phyloP scores from a whole-genome alignment of 768 basidiomycete genomes.

The Lentinula sp. region DNA sequence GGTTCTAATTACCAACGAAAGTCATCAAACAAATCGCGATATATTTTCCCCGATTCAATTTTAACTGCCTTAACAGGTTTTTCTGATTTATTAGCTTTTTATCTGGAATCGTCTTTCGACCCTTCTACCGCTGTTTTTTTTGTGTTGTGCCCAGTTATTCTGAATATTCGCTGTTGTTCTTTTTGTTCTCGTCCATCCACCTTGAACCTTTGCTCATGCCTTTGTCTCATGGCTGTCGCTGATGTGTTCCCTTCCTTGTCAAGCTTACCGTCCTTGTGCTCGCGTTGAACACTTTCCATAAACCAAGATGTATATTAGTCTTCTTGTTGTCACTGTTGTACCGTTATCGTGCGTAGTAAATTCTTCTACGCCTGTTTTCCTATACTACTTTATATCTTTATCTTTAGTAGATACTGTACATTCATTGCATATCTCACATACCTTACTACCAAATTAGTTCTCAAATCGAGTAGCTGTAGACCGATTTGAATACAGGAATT shows the following conservation, averaged over 20 bases:
- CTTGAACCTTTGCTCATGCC: too few relatives aligned
- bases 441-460: too few relatives aligned
- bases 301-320: too few relatives aligned
- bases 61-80: not conserved
- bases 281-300: too few relatives aligned
- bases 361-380: not conserved
- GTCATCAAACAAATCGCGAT: too few relatives aligned
- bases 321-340: not conserved
- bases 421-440: not conserved
- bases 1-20: too few relatives aligned
- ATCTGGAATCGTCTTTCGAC: not conserved
- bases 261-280: too few relatives aligned
- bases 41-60: not conserved
- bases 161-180: not conserved
- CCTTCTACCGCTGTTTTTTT: not conserved
- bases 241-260: too few relatives aligned
- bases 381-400: not conserved
- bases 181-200: not conserved
- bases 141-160: not conserved
- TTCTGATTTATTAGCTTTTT: not conserved
- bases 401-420: not conserved
- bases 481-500: too few relatives aligned
- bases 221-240: not conserved
- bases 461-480: too few relatives aligned
- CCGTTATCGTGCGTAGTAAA: not conserved